phyloP scores from a whole-genome alignment of 345 rosid genomes.

The Boechera retrofracta region DNA sequence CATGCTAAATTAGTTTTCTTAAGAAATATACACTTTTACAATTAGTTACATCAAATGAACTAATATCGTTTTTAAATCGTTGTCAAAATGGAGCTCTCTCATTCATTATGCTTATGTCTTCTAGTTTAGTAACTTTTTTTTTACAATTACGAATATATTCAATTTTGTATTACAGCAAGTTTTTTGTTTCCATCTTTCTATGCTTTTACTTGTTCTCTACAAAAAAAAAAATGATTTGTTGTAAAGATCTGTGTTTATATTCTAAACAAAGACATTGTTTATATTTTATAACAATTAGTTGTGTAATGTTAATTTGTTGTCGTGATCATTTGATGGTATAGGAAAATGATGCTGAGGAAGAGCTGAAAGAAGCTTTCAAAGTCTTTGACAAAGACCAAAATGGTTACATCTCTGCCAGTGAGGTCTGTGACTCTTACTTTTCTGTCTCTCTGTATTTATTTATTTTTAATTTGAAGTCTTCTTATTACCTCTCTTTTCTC shows the following conservation, averaged over 20 bases:
- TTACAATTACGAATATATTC: neutral
- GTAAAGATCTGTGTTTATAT: neutral
- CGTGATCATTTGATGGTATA: conserved; percentile 35
- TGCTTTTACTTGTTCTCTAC: conserved; percentile 5
- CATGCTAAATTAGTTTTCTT: neutral
- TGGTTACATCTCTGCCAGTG: conserved; percentile 66
- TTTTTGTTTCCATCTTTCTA: neutral
- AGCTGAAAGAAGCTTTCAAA: conserved; percentile 65
- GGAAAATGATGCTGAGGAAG: conserved; percentile 66
- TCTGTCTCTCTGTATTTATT: neutral
- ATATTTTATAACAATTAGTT: neutral
- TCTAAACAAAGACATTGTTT: neutral
- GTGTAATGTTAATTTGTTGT: neutral
- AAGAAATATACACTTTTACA: neutral
- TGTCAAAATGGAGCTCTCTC: conserved; percentile 13
- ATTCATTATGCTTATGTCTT: conserved; percentile 7
- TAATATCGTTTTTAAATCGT: neutral
- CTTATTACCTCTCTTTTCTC: too few relatives aligned
- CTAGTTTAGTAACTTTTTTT: neutral
- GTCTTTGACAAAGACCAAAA: conserved; percentile 75
- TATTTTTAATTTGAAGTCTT: neutral
- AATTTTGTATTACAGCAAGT: neutral
- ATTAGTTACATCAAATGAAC: neutral
- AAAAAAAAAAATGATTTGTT: neutral
- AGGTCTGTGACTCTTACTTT: conserved; percentile 48